Conservation (phyloP, 495 filamentous ascomycete species). For the Sabuloglossum arenarium region DNA sequence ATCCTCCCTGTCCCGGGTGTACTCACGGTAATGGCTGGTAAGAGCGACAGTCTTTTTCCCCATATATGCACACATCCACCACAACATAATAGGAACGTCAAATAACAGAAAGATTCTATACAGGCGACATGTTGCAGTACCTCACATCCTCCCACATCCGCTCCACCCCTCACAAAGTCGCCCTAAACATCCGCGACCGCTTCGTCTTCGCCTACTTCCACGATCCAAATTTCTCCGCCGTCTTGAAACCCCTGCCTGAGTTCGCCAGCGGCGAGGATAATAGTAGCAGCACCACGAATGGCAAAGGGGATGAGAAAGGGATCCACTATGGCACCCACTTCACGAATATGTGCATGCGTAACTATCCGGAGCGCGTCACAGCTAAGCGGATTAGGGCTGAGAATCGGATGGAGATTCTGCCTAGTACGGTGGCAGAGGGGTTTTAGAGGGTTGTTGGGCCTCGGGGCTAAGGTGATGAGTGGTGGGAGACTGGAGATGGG, state of each 20-base stretch:
- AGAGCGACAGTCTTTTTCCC: too few relatives aligned
- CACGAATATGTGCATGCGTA: slow-evolving; percentile 27
- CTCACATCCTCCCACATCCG: slow-evolving; percentile 19
- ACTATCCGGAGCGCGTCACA: slow-evolving; percentile 24
- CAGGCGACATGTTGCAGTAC: slow-evolving; percentile 27
- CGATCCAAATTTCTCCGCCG: slow-evolving; percentile 24
- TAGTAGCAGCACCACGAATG: too few relatives aligned
- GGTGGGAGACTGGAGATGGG: too few relatives aligned
- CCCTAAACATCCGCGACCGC: slow-evolving; percentile 22
- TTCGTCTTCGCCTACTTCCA: slow-evolving; percentile 25
- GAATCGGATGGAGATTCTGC: slow-evolving; percentile 6
- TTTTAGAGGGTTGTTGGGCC: too few relatives aligned
- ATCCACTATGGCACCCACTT: slow-evolving; percentile 29
- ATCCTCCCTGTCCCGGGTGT: slow-evolving; percentile 19
- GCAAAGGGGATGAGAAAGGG: slow-evolving; percentile 10
- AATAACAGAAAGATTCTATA: neutral
- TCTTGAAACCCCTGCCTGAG: slow-evolving; percentile 18
- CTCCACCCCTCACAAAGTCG: slow-evolving; percentile 26
- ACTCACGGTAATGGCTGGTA: slow-evolving; percentile 25
- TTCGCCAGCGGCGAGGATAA: slow-evolving; percentile 2
- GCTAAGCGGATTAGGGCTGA: slow-evolving; percentile 14
- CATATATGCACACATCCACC: too few relatives aligned
- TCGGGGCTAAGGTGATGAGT: too few relatives aligned
- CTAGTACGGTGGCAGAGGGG: neutral
- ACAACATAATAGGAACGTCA: too few relatives aligned